A percentile compares a stretch with the other conserved stretches of the same genome.
phyloP scores from a whole-genome alignment of 1,139 yeast genomes.

The Saccharomycopsis crataegensis region DNA sequence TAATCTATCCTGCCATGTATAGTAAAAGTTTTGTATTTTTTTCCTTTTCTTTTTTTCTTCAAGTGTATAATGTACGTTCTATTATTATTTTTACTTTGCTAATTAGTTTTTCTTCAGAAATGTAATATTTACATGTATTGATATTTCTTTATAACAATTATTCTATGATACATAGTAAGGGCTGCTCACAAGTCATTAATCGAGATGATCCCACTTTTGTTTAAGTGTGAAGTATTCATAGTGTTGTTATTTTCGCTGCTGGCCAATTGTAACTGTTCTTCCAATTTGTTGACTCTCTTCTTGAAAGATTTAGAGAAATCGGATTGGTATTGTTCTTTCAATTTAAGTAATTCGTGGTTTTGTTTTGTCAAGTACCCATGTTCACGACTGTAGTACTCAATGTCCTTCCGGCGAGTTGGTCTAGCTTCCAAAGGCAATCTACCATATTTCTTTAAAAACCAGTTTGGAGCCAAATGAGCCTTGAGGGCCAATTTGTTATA shows the following conservation, averaged over 20 bases:
- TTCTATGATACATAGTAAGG: background rate
- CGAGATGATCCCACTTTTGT: slow-evolving; percentile 10
- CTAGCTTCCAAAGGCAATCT: slow-evolving; percentile 79
- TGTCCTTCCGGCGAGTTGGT: slow-evolving; percentile 78
- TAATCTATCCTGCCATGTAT: background rate
- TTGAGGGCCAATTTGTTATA: slow-evolving; percentile 58
- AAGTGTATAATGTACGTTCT: background rate
- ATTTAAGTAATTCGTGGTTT: slow-evolving; percentile 10
- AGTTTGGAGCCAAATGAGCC: slow-evolving; percentile 72
- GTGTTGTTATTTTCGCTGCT: background rate
- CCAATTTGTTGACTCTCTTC: slow-evolving; percentile 9
- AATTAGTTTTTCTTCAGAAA: background rate
- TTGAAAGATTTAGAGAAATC: slow-evolving; percentile 1
- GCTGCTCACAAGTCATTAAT: slow-evolving; percentile 5
- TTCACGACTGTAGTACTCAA: slow-evolving; percentile 58
- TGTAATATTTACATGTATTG: background rate
- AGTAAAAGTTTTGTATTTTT: background rate
- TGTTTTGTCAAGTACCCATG: slow-evolving; percentile 17
- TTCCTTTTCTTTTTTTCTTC: background rate
- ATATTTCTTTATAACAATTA: background rate
- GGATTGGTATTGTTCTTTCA: slow-evolving; percentile 1
- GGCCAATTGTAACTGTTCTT: slow-evolving; percentile 8
- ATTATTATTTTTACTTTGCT: background rate
- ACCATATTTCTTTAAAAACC: slow-evolving; percentile 61
- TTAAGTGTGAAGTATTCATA: background rate